Percentiles rank a stretch among this genome's conserved stretches.
phyloP scores from a whole-genome alignment of 2,329 filamentous ascomycete genomes.

The Pseudogymnoascus sp. region DNA sequence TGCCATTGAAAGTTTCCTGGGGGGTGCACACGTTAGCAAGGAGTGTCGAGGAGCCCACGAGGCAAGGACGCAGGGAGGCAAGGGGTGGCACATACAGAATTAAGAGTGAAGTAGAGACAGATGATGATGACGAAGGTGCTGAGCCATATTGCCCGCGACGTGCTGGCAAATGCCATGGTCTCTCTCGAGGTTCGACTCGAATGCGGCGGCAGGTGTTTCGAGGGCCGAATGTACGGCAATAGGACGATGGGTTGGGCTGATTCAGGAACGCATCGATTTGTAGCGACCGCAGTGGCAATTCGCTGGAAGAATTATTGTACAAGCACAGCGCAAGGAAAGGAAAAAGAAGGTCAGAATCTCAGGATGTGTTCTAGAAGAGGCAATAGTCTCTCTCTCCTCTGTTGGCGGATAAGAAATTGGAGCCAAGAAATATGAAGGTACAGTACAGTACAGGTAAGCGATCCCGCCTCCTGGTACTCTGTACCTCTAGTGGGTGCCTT shows the following conservation, averaged over 20 bases:
- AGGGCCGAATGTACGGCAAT: not conserved
- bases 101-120: conserved; percentile 1
- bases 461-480: not conserved
- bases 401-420: conserved; percentile 1
- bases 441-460: not conserved
- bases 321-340: not conserved
- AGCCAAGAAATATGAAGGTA: conserved; percentile 5
- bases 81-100: not conserved
- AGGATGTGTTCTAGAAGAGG: not conserved
- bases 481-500: not conserved
- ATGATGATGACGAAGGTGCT: not conserved
- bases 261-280: conserved; percentile 1
- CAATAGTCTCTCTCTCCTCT: not conserved
- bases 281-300: not conserved
- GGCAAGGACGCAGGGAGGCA: not conserved
- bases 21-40: not conserved
- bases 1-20: not conserved
- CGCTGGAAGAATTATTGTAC: not conserved
- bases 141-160: not conserved
- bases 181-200: not conserved
- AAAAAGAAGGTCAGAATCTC: not conserved
- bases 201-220: not conserved
- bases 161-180: not conserved
- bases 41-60: not conserved
- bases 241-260: not conserved